phyloP scores from a whole-genome alignment of 2,329 filamentous ascomycete species.

The Diaporthe longicolla region DNA sequence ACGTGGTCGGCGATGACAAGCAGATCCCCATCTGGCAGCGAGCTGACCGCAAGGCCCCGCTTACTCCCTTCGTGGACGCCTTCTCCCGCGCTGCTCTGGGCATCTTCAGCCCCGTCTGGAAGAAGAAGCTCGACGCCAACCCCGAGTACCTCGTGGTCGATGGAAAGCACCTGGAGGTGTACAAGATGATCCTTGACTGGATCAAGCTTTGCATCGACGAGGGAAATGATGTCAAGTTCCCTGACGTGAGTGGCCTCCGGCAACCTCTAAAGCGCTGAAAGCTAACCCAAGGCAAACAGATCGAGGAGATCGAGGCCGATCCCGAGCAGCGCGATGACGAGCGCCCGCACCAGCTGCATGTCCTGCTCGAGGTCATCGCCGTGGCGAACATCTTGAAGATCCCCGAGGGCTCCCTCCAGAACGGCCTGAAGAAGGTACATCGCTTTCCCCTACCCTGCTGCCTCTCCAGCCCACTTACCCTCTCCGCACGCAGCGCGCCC shows the following conservation, averaged over 20 bases:
- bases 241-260: constrained; percentile 2
- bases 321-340: not conserved
- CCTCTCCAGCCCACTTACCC: not conserved
- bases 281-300: not conserved
- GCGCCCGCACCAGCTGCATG: constrained; percentile 34
- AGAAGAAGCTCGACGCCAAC: constrained; percentile 34
- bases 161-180: constrained; percentile 17
- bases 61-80: not conserved
- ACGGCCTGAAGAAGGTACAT: constrained; percentile 39
- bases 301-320: constrained; percentile 6
- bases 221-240: constrained; percentile 43
- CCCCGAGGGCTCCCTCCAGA: constrained; percentile 42
- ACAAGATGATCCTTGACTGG: constrained; percentile 39
- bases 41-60: constrained; percentile 9
- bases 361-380: constrained; percentile 37
- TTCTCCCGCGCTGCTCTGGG: constrained; percentile 35
- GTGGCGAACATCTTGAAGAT: constrained; percentile 38
- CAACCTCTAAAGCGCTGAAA: too few species aligned
- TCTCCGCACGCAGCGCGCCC: not conserved
- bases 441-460: not conserved
- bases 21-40: constrained; percentile 36
- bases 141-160: constrained; percentile 29
- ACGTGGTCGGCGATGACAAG: constrained; percentile 34
- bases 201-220: constrained; percentile 40
- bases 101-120: constrained; percentile 37